phyloP scores from a whole-genome alignment of 148 eudicot genomes.

The Vaccinium corymbosum region DNA sequence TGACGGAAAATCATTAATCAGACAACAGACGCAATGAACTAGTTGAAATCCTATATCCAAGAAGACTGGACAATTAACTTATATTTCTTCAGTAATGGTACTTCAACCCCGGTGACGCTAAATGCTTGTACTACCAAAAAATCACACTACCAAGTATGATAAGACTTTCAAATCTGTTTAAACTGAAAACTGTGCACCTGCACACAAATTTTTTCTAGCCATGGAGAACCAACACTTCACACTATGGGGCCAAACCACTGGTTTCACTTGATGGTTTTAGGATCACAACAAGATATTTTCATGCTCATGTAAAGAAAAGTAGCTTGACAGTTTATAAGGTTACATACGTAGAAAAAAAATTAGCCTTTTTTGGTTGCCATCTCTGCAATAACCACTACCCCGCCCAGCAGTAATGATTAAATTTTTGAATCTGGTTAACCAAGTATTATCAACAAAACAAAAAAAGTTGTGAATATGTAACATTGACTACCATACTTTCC shows the following conservation, averaged over 20 bases:
- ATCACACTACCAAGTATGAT: neutral
- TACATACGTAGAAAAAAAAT: neutral
- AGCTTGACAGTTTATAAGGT: neutral
- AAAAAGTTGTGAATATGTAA: neutral
- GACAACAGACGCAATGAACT: constrained; percentile 10
- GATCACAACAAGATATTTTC: neutral
- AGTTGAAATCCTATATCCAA: neutral
- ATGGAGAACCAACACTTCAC: neutral
- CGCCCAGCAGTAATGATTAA: neutral
- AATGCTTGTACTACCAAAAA: neutral
- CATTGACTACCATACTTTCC: neutral
- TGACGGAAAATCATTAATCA: constrained; percentile 27
- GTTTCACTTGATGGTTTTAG: neutral
- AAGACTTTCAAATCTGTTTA: neutral
- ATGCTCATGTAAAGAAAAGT: neutral
- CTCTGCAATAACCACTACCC: neutral
- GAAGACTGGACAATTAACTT: neutral
- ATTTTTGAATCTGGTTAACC: constrained; percentile 5
- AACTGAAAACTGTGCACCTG: neutral
- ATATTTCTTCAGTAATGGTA: neutral
- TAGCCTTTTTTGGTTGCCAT: neutral
- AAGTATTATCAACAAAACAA: neutral
- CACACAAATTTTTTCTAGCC: neutral
- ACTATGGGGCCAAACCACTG: neutral
- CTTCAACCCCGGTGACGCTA: neutral